These are phyloP conservation scores for Candida ponderosae DNA, from an alignment of 805 yeast genomes.

Conservation along the genomic window DNA sequence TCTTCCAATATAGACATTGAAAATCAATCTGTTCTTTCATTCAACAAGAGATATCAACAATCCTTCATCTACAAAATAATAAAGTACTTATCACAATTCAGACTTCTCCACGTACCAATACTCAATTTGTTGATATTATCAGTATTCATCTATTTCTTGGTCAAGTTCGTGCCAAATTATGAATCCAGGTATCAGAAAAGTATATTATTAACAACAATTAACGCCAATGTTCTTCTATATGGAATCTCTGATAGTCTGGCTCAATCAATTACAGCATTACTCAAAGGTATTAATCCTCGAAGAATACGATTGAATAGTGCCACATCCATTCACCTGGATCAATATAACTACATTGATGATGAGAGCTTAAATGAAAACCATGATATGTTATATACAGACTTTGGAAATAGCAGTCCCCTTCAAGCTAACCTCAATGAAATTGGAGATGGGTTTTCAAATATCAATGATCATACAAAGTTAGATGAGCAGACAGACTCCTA, in stretches of 20 bases:
- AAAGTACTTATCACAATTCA: conserved; percentile 16
- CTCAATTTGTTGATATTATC: conserved; percentile 46
- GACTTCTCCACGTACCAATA: conserved; percentile 44
- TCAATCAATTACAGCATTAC: conserved; percentile 46
- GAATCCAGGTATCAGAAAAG: conserved; percentile 53
- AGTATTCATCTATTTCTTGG: conserved; percentile 39
- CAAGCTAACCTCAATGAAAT: conserved; percentile 28
- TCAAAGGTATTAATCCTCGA: background rate
- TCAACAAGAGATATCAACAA: conserved; percentile 9
- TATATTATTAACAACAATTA: conserved; percentile 69
- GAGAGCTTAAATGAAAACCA: conserved; percentile 4
- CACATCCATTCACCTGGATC: conserved; percentile 13
- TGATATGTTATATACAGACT: conserved; percentile 18
- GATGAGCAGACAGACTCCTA: conserved; percentile 18
- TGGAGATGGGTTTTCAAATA: conserved; percentile 12
- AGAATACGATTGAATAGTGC: background rate
- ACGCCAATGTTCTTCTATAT: conserved; percentile 71
- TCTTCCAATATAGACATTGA: conserved; percentile 1
- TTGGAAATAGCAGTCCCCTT: conserved; percentile 24
- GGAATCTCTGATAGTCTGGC: conserved; percentile 93
- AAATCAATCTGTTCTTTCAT: conserved; percentile 3
- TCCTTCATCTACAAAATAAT: conserved; percentile 11
- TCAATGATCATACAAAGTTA: conserved; percentile 1
- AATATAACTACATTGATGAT: conserved; percentile 11
- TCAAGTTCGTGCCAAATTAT: conserved; percentile 49